Base-by-base conservation (phyloP, 768 basidiomycete species). In the Pleurotus ostreatus region DNA sequence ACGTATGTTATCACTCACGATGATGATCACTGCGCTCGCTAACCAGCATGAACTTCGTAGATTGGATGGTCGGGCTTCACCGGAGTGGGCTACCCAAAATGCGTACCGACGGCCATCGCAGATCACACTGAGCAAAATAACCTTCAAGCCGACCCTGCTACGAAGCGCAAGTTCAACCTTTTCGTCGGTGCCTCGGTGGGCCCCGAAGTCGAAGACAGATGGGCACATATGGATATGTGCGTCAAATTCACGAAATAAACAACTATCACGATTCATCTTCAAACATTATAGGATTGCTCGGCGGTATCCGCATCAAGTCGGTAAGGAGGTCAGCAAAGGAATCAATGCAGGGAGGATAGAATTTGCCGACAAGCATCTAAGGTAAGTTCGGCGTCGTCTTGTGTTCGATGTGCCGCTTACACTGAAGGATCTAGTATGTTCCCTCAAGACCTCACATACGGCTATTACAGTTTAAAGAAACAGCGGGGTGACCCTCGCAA, bases 41-140 rank as follows among this genome's bases (percentile, higher is more conserved):
- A 40, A 51, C 15, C 12, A 4, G 26, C 51, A 38, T 38, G 46
- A 5, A 9, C 15, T 22, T 6, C 16, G 34, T 63, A 79, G 77
- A 78, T 79, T 58, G 78, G 77, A 34, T 79, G 76, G 74, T 77
- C 76, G 39, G 78, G 77, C 3, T 79, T 78, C 60, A 79, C 77
- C 18, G 78, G 78, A 20, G 78, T 79, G 8, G 78, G 78, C 12
- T 79, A 79, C 59, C 78, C 78, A 22, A 78, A 79, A 59, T 65
- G 64, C 3, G 70, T 76, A 22, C 78, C 77, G 15, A 72, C 75
- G 0, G 77, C 77, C 18, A 78, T 80, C 38, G 78, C 78, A 20
- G 72, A 78, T 59, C 67, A 78, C 57, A 62, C 74, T 47, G 74
- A 77, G 58, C 43, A 65, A 4, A 75, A 75, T 63, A 75, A 74